Percentiles rank a stretch among this genome's conserved stretches.
Evolutionary conservation across 768 basidiomycete species (phyloP).

Genomic region (Terana coerulea): DNA sequence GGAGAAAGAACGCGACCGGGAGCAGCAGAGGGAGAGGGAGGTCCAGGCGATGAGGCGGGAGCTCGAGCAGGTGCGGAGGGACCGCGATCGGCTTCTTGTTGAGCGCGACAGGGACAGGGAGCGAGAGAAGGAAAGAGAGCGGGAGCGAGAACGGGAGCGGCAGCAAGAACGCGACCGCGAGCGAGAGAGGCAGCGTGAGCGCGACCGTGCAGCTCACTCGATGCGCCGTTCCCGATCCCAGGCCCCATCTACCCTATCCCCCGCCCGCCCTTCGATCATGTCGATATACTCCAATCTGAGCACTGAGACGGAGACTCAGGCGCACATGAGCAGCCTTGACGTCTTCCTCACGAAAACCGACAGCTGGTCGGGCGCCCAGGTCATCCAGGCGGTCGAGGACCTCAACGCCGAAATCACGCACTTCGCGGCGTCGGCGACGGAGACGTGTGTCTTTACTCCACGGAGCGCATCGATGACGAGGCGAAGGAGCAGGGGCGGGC

Average conservation of each 20-base stretch:
- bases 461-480: not conserved
- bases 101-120: slow-evolving; percentile 14
- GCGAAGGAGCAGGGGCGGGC: slow-evolving; percentile 7
- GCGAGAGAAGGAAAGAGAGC: slow-evolving; percentile 7
- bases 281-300: slow-evolving; percentile 15
- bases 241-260: slow-evolving; percentile 13
- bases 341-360: slow-evolving; percentile 72
- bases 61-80: slow-evolving; percentile 1
- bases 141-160: slow-evolving; percentile 16
- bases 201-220: slow-evolving; percentile 7
- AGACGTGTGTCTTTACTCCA: slow-evolving; percentile 42
- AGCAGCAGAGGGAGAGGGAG: slow-evolving; percentile 15
- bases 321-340: slow-evolving; percentile 56
- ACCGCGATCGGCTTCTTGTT: slow-evolving; percentile 5
- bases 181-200: slow-evolving; percentile 11
- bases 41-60: not conserved
- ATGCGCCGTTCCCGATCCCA: slow-evolving; percentile 16
- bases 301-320: slow-evolving; percentile 49
- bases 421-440: slow-evolving; percentile 71
- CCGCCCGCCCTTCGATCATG: too few relatives aligned
- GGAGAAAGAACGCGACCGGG: not conserved
- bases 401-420: slow-evolving; percentile 81
- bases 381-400: slow-evolving; percentile 76
- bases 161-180: slow-evolving; percentile 16
- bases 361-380: slow-evolving; percentile 70